Evolutionary conservation across 1,139 yeast genomes (phyloP).

Genomic region (Pichia sp.): DNA sequence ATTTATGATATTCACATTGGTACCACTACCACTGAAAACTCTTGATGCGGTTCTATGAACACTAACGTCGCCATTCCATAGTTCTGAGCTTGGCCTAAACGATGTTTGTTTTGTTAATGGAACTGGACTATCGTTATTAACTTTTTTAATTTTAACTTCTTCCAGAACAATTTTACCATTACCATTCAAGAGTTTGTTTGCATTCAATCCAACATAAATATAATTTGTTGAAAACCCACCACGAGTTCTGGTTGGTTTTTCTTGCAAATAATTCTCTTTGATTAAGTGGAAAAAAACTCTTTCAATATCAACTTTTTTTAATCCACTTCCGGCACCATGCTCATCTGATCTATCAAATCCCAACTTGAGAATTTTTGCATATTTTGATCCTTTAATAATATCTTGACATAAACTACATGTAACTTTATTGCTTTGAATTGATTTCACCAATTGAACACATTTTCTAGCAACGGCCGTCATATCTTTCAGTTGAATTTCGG

Average conservation of each 20-base stretch:
- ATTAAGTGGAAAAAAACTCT: slow-evolving; percentile 74
- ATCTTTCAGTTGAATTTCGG: slow-evolving; percentile 49
- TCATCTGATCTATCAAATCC: slow-evolving; percentile 56
- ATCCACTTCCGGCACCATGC: slow-evolving; percentile 65
- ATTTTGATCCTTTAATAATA: slow-evolving; percentile 69
- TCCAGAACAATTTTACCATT: slow-evolving; percentile 41
- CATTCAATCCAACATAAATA: slow-evolving; percentile 58
- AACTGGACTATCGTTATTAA: not conserved
- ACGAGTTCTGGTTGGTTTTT: slow-evolving; percentile 62
- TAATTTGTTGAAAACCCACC: slow-evolving; percentile 72
- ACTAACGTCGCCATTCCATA: slow-evolving; percentile 2
- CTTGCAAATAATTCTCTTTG: slow-evolving; percentile 61
- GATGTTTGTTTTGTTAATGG: slow-evolving; percentile 10
- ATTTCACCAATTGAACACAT: slow-evolving; percentile 53
- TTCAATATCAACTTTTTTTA: slow-evolving; percentile 66
- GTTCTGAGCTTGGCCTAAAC: slow-evolving; percentile 14
- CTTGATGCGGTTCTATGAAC: not conserved
- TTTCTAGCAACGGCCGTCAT: slow-evolving; percentile 60
- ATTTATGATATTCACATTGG: not conserved
- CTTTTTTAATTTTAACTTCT: not conserved
- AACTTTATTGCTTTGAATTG: slow-evolving; percentile 53
- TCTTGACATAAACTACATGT: slow-evolving; percentile 81
- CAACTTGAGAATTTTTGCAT: slow-evolving; percentile 50
- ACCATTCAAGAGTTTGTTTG: slow-evolving; percentile 41
- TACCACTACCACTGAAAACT: slow-evolving; percentile 5